phyloP scores from a whole-genome alignment of 169 alveolate species.

The Plasmodium malariae region DNA sequence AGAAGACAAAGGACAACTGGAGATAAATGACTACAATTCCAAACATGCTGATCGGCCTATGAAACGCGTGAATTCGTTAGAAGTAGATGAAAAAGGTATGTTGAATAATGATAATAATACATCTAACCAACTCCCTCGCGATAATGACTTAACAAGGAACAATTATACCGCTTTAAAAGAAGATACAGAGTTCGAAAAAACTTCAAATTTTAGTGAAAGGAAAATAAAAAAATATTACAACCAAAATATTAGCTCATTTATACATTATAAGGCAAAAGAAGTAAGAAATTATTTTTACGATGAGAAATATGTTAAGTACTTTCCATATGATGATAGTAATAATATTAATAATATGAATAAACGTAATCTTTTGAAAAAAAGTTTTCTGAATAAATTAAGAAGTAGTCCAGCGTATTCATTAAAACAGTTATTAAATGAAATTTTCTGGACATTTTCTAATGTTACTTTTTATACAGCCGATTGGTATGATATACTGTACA shows the following conservation, averaged over 20 bases:
- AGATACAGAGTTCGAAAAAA: not conserved
- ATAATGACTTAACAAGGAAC: too few relatives aligned
- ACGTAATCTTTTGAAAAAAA: not conserved
- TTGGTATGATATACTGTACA: constrained; percentile 71
- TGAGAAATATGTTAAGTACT: constrained; percentile 34
- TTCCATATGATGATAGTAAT: not conserved
- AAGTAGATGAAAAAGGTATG: not conserved
- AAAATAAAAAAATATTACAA: constrained; percentile 10
- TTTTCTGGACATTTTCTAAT: constrained; percentile 53
- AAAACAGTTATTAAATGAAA: constrained; percentile 8
- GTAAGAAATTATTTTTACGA: constrained; percentile 37
- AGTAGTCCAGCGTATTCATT: not conserved
- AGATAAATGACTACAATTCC: not conserved
- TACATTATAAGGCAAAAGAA: constrained; percentile 46
- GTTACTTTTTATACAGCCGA: constrained; percentile 65
- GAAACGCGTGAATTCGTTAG: not conserved
- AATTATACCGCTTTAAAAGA: too few relatives aligned
- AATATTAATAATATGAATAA: not conserved
- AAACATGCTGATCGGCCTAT: not conserved
- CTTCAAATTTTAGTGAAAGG: not conserved
- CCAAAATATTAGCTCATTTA: constrained; percentile 41
- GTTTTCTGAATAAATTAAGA: constrained; percentile 18
- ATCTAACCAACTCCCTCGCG: too few relatives aligned
- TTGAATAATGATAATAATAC: too few relatives aligned
- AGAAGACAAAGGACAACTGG: not conserved